Conservation (phyloP, 176 grass and related monocot species). For the Oryza australiensis region DNA sequence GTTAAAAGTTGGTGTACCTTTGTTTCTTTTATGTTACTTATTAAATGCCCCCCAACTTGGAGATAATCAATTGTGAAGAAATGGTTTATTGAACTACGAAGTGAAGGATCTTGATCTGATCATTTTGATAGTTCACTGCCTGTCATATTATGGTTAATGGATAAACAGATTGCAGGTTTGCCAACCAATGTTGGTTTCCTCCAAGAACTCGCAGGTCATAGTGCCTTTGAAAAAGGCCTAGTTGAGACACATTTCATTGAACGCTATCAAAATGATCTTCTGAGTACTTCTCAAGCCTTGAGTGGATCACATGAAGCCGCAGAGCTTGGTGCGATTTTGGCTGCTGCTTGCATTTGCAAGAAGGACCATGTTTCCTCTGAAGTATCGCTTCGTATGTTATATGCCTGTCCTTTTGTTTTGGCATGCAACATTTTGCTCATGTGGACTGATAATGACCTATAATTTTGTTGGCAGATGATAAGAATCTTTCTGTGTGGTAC, state of each 20-base stretch:
- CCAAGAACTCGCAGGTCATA: slow-evolving; percentile 79
- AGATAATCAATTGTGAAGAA: neutral
- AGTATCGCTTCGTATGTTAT: slow-evolving; percentile 67
- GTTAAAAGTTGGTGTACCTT: neutral
- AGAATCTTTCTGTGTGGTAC: slow-evolving; percentile 68
- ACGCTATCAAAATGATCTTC: slow-evolving; percentile 69
- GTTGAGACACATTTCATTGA: slow-evolving; percentile 96
- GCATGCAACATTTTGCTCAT: slow-evolving; percentile 3
- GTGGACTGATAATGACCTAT: slow-evolving; percentile 8
- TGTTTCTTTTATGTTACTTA: neutral
- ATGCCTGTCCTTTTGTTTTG: neutral
- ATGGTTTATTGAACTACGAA: neutral
- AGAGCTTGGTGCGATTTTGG: slow-evolving; percentile 67
- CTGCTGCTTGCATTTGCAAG: slow-evolving; percentile 80
- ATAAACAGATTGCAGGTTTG: slow-evolving; percentile 85
- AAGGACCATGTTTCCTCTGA: slow-evolving; percentile 47
- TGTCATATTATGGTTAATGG: slow-evolving; percentile 29
- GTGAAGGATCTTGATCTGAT: neutral
- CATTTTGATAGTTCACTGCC: slow-evolving; percentile 17
- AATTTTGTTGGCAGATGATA: slow-evolving; percentile 50
- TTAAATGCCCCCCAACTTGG: neutral
- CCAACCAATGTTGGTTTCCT: slow-evolving; percentile 89
- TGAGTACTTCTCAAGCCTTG: slow-evolving; percentile 47
- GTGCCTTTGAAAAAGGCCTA: slow-evolving; percentile 78
- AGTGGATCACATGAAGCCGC: slow-evolving; percentile 41